Percentiles rank a stretch among this genome's conserved stretches.
These are phyloP conservation scores for Podaxis pistillaris DNA, from an alignment of 768 basidiomycete species.

Conservation along the genomic window DNA sequence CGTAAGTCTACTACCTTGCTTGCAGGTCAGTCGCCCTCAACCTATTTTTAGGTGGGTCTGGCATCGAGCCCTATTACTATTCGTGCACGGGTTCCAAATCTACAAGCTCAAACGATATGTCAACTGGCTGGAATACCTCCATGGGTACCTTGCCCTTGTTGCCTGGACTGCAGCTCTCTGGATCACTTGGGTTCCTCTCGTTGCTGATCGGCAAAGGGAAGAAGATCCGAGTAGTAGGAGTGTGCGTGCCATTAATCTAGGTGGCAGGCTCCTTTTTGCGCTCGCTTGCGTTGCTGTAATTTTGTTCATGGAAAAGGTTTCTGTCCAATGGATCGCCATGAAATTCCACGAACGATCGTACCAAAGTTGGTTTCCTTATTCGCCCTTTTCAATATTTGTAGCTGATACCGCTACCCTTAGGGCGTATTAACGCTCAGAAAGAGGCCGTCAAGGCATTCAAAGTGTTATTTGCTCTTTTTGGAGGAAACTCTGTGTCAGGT, in stretches of 20 bases:
- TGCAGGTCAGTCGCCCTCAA: neutral
- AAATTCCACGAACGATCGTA: slow-evolving; percentile 11
- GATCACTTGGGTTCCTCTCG: slow-evolving; percentile 8
- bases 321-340: slow-evolving; percentile 9
- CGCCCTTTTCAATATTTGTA: neutral
- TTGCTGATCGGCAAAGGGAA: neutral
- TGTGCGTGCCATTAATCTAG: slow-evolving; percentile 1
- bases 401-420: neutral
- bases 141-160: slow-evolving; percentile 7
- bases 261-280: neutral
- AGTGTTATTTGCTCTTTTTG: neutral
- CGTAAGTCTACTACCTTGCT: neutral
- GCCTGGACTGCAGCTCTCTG: slow-evolving; percentile 6
- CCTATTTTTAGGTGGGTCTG: neutral
- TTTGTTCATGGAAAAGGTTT: neutral
- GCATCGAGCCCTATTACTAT: neutral
- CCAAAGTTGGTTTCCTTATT: neutral
- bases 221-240: neutral
- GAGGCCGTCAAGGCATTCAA: neutral
- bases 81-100: neutral
- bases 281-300: slow-evolving; percentile 2
- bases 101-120: slow-evolving; percentile 6
- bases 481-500: neutral
- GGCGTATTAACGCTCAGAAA: slow-evolving; percentile 5
- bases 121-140: slow-evolving; percentile 10